These are phyloP conservation scores for Cyberlindnera xylosilytica DNA, from an alignment of 805 yeast genomes.

Conservation along the genomic window DNA sequence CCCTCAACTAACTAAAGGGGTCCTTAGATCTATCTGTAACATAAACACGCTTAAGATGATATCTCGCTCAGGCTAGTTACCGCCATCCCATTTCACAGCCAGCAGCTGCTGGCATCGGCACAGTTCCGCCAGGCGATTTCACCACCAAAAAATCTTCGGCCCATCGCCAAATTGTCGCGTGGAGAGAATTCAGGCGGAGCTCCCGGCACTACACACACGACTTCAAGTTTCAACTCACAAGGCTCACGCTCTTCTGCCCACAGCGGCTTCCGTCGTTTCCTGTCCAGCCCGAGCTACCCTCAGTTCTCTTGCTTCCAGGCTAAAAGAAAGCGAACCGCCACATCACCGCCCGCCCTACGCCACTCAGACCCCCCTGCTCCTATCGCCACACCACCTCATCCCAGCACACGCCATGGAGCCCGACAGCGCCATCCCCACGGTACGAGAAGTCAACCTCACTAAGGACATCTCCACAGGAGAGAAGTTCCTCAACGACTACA, in stretches of 20 bases:
- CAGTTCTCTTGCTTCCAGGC: neutral
- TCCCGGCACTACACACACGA: neutral
- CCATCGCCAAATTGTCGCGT: neutral
- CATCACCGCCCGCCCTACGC: neutral
- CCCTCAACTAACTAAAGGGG: too few relatives aligned
- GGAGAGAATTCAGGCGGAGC: neutral
- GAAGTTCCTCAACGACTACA: conserved; percentile 59
- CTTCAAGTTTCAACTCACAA: too few relatives aligned
- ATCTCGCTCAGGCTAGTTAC: too few relatives aligned
- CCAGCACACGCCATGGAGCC: conserved; percentile 1
- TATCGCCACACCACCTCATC: neutral
- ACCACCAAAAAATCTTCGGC: too few relatives aligned
- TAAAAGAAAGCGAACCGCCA: neutral
- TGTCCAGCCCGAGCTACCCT: neutral
- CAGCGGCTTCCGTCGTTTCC: neutral
- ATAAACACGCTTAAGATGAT: too few relatives aligned
- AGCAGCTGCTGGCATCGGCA: too few relatives aligned
- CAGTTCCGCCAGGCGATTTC: too few relatives aligned
- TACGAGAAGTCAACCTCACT: conserved; percentile 25
- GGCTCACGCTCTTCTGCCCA: too few relatives aligned
- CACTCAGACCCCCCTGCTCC: too few relatives aligned
- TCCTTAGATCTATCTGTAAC: too few relatives aligned
- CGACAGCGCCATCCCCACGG: conserved; percentile 20
- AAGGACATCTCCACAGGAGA: conserved; percentile 36
- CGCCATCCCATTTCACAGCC: too few relatives aligned